These are phyloP conservation scores for Corymbia maculata DNA, from an alignment of 345 rosid genomes.

Conservation along the genomic window DNA sequence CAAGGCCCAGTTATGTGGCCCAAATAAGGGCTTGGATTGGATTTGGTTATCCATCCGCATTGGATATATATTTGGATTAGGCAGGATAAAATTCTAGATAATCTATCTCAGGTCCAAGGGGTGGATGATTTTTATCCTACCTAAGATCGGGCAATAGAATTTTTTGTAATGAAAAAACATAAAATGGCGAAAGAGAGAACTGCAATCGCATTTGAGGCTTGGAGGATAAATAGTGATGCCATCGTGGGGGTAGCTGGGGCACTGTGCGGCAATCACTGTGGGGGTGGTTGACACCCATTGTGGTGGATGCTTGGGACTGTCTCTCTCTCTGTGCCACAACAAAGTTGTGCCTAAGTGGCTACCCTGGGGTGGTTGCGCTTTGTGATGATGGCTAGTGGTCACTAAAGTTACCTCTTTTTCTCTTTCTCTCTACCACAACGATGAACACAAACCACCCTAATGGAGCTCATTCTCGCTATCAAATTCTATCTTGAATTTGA, in stretches of 20 bases:
- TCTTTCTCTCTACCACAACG: not conserved
- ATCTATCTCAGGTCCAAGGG: not conserved
- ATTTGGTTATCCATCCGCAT: not conserved
- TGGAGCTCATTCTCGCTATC: not conserved
- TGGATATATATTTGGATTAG: not conserved
- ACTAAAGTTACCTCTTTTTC: not conserved
- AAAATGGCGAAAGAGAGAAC: not conserved
- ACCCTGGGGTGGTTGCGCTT: not conserved
- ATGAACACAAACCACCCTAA: not conserved
- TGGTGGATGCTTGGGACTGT: not conserved
- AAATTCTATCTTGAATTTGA: not conserved
- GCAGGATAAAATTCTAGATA: not conserved
- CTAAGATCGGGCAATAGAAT: not conserved
- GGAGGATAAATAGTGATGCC: not conserved
- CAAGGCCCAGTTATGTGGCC: not conserved
- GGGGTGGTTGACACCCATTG: not conserved
- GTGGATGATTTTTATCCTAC: not conserved
- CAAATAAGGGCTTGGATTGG: not conserved
- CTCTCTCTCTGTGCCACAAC: too few species aligned
- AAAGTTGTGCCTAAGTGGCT: not conserved
- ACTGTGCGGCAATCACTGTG: not conserved
- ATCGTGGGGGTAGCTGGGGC: not conserved
- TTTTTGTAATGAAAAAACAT: not conserved
- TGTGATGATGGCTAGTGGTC: not conserved
- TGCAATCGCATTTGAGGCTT: not conserved